These are phyloP conservation scores for Daldinia bambusicola DNA, from an alignment of 495 filamentous ascomycete genomes.

Conservation along the genomic window DNA sequence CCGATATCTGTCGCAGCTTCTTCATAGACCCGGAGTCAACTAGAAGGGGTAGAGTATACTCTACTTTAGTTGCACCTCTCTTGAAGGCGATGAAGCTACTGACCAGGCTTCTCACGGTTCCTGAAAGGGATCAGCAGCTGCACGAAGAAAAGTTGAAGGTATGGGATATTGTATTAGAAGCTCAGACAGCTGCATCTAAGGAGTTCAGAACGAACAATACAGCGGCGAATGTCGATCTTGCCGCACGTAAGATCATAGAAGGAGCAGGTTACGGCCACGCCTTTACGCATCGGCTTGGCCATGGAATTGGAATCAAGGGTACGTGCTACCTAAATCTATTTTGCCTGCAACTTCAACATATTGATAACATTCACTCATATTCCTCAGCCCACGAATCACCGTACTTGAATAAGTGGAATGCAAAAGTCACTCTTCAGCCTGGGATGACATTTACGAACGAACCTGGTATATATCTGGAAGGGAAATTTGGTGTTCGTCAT, in stretches of 20 bases:
- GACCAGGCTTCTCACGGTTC: background rate
- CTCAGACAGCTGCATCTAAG: constrained; percentile 59
- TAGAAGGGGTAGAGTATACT: background rate
- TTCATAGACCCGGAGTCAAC: constrained; percentile 48
- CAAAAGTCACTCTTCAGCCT: constrained; percentile 49
- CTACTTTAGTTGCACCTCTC: background rate
- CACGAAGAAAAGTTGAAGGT: constrained; percentile 60
- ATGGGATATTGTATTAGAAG: constrained; percentile 63
- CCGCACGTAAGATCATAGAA: constrained; percentile 61
- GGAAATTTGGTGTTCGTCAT: constrained; percentile 65
- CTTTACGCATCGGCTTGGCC: constrained; percentile 67
- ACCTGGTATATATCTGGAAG: constrained; percentile 64
- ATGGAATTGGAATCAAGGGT: constrained; percentile 68
- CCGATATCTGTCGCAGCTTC: constrained; percentile 68
- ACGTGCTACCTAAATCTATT: constrained; percentile 16
- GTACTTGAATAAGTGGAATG: constrained; percentile 66
- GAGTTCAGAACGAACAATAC: constrained; percentile 56
- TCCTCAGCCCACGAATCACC: constrained; percentile 62
- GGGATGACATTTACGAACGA: constrained; percentile 68
- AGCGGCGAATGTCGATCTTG: constrained; percentile 64
- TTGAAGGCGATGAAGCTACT: constrained; percentile 6
- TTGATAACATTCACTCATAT: constrained; percentile 14
- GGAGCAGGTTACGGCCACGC: constrained; percentile 60
- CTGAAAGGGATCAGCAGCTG: constrained; percentile 15
- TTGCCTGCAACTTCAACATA: background rate